These are phyloP conservation scores for Urochloa ruziziensis DNA, from an alignment of 176 grass and related monocot species.

Conservation along the genomic window DNA sequence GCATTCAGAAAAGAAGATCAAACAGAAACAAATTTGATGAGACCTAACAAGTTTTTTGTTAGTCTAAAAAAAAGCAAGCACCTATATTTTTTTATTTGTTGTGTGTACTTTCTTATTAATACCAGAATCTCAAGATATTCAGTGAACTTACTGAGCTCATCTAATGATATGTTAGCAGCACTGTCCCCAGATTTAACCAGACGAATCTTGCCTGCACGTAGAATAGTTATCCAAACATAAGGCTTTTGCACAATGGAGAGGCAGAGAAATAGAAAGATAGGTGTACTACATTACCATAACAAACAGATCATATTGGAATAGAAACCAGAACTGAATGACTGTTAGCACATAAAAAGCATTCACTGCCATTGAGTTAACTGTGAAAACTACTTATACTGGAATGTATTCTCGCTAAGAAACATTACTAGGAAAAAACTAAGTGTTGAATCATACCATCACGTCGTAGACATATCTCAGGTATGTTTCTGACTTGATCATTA, in stretches of 20 bases:
- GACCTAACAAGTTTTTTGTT: neutral
- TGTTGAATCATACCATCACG: slow-evolving; percentile 58
- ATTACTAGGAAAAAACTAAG: slow-evolving; percentile 9
- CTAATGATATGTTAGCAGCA: slow-evolving; percentile 68
- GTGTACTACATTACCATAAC: neutral
- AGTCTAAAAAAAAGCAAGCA: neutral
- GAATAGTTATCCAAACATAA: slow-evolving; percentile 33
- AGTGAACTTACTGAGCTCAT: slow-evolving; percentile 74
- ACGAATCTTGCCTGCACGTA: slow-evolving; percentile 73
- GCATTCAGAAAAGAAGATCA: neutral
- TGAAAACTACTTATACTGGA: neutral
- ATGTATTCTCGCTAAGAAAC: neutral
- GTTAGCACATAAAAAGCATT: neutral
- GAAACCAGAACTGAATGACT: neutral
- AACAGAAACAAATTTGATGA: neutral
- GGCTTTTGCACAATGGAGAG: slow-evolving; percentile 7
- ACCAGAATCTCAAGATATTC: slow-evolving; percentile 20
- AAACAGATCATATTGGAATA: neutral
- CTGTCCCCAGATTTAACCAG: slow-evolving; percentile 79
- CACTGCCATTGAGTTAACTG: slow-evolving; percentile 7
- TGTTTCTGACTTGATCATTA: slow-evolving; percentile 72
- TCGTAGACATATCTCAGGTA: slow-evolving; percentile 79
- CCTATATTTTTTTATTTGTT: neutral
- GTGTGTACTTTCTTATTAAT: neutral
- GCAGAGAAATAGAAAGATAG: neutral